phyloP scores from a whole-genome alignment of 495 filamentous ascomycete species.

The Lasiosphaeris hirsuta region DNA sequence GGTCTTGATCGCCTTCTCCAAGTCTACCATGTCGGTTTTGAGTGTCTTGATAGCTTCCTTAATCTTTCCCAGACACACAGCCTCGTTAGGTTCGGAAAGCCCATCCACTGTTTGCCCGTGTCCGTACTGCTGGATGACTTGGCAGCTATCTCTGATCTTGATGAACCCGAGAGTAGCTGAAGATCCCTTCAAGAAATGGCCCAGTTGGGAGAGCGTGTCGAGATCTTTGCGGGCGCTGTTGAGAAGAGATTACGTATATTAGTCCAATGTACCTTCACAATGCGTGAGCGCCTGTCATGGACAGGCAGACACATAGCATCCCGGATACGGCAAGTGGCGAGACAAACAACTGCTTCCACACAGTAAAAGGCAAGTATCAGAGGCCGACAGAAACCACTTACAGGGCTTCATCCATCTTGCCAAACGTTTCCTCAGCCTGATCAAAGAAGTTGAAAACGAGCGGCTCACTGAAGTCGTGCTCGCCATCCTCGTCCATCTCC shows the following conservation, averaged over 20 bases:
- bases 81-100: constrained; percentile 58
- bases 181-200: constrained; percentile 98
- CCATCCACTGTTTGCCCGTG: constrained; percentile 74
- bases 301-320: too few species aligned
- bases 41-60: constrained; percentile 64
- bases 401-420: constrained; percentile 78
- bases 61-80: constrained; percentile 64
- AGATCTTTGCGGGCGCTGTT: constrained; percentile 63
- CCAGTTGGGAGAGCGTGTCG: constrained; percentile 69
- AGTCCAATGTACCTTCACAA: background rate
- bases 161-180: constrained; percentile 90
- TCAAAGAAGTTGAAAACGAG: constrained; percentile 93
- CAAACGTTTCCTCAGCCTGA: constrained; percentile 82
- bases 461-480: constrained; percentile 71
- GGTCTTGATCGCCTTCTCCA: constrained; percentile 64
- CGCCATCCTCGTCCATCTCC: constrained; percentile 89
- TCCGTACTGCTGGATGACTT: constrained; percentile 94
- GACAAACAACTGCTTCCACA: background rate
- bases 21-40: constrained; percentile 73
- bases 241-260: background rate
- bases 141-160: constrained; percentile 89
- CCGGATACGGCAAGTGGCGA: background rate
- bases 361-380: background rate
- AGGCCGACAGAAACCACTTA: constrained; percentile 48
- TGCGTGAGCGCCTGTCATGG: too few species aligned